Conservation (phyloP, 2,329 filamentous ascomycete genomes). For the Coleophoma crateriformis region DNA sequence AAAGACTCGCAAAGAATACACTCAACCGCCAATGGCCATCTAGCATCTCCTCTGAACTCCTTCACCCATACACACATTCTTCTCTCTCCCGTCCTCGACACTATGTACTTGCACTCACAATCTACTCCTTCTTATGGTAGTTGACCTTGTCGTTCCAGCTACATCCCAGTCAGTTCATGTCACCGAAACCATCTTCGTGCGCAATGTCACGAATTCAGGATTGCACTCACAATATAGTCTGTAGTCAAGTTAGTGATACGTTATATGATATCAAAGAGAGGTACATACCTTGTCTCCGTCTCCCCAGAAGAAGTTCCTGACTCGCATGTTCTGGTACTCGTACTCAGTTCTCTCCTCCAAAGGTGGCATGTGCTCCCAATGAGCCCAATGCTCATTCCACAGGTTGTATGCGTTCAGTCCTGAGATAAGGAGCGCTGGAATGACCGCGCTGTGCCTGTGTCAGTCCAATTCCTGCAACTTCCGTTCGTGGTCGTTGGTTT, state of each 20-base stretch:
- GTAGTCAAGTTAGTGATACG: slow-evolving; percentile 9
- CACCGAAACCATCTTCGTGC: neutral
- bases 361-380: slow-evolving; percentile 79
- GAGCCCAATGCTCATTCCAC: slow-evolving; percentile 96
- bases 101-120: neutral
- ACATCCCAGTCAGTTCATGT: slow-evolving; percentile 14
- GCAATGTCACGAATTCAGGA: neutral
- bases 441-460: slow-evolving; percentile 54
- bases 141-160: slow-evolving; percentile 96
- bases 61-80: neutral
- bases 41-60: too few species aligned
- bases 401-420: slow-evolving; percentile 81
- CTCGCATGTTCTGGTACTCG: slow-evolving; percentile 94
- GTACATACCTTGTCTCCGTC: slow-evolving; percentile 83
- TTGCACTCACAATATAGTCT: slow-evolving; percentile 61
- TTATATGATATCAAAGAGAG: slow-evolving; percentile 1
- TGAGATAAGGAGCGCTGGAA: slow-evolving; percentile 68
- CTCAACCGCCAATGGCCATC: too few species aligned
- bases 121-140: slow-evolving; percentile 67
- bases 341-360: slow-evolving; percentile 91
- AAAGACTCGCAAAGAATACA: neutral
- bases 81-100: neutral
- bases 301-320: slow-evolving; percentile 93
- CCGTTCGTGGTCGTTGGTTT: neutral
- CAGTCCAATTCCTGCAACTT: slow-evolving; percentile 8